Conservation (phyloP, 2,329 filamentous ascomycete genomes). For the Colletotrichum incanum region DNA sequence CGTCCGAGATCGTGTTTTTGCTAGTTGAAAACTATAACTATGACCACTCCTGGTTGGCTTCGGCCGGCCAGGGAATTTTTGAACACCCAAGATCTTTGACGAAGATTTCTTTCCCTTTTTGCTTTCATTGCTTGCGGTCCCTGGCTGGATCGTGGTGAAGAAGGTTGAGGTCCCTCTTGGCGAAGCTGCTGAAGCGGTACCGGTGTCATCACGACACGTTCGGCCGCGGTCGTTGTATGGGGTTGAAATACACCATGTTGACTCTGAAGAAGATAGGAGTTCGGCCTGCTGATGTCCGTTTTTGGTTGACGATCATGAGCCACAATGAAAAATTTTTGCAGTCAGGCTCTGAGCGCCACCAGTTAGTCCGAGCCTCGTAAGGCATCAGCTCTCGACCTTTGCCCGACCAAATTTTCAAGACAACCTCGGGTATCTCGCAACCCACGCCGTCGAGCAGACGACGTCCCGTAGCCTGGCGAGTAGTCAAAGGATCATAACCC, state of each 20-base stretch:
- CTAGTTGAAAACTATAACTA: conserved; percentile 89
- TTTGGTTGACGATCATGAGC: no score
- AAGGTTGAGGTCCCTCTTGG: conserved; percentile 55
- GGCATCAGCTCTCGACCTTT: neutral
- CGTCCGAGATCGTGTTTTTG: conserved; percentile 90
- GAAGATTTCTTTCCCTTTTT: conserved; percentile 45
- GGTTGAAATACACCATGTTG: neutral
- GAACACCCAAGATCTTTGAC: conserved; percentile 60
- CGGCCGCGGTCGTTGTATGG: no score
- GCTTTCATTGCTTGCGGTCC: conserved; percentile 68
- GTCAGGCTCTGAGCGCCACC: neutral
- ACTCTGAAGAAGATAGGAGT: neutral
- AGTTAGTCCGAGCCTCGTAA: neutral
- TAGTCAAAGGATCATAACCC: neutral
- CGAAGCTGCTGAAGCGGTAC: neutral
- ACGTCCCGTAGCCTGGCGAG: neutral
- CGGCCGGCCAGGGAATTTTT: conserved; percentile 86
- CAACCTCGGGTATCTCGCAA: neutral
- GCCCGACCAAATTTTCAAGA: neutral
- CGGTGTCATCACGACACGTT: neutral
- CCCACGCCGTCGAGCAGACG: neutral
- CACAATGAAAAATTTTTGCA: no score
- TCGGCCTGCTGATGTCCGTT: neutral
- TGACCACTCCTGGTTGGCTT: conserved; percentile 82
- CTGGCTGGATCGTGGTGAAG: conserved; percentile 61